These are phyloP conservation scores for Stenogyne calaminthoides DNA, from an alignment of 305 asterid genomes.

Conservation along the genomic window DNA sequence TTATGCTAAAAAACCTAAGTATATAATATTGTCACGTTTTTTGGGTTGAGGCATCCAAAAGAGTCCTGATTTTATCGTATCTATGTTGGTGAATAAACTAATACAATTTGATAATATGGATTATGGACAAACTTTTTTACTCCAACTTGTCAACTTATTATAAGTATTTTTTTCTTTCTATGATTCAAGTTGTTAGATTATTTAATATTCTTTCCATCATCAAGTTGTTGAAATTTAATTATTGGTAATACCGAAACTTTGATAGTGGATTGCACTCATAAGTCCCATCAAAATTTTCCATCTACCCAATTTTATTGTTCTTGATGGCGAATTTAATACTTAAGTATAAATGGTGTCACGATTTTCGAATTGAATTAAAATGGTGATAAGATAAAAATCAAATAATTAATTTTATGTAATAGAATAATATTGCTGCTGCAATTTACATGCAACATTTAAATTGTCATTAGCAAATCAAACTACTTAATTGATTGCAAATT, in stretches of 20 bases:
- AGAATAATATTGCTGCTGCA: no score
- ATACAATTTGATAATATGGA: constrained; percentile 32
- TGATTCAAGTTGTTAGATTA: constrained; percentile 19
- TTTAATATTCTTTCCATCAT: background rate
- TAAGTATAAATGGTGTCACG: no score
- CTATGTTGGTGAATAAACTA: constrained; percentile 25
- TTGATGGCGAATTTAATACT: no score
- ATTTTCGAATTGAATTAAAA: no score
- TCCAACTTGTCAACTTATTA: constrained; percentile 11
- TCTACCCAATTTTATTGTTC: background rate
- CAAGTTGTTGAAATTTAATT: constrained; percentile 27
- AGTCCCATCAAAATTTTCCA: constrained; percentile 6
- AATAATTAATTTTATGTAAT: no score
- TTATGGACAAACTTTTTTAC: constrained; percentile 16
- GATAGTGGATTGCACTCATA: constrained; percentile 27
- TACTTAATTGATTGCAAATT: no score
- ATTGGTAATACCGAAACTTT: constrained; percentile 16
- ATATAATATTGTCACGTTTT: constrained; percentile 22
- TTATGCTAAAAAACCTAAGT: constrained; percentile 5
- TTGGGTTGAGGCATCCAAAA: constrained; percentile 17
- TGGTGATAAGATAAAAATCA: no score
- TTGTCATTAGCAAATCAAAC: no score
- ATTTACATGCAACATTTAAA: no score
- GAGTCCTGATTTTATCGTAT: constrained; percentile 13
- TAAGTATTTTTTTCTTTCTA: background rate